These are phyloP conservation scores for Ophiostoma australiae DNA, from an alignment of 2,329 filamentous ascomycete species.

Conservation along the genomic window DNA sequence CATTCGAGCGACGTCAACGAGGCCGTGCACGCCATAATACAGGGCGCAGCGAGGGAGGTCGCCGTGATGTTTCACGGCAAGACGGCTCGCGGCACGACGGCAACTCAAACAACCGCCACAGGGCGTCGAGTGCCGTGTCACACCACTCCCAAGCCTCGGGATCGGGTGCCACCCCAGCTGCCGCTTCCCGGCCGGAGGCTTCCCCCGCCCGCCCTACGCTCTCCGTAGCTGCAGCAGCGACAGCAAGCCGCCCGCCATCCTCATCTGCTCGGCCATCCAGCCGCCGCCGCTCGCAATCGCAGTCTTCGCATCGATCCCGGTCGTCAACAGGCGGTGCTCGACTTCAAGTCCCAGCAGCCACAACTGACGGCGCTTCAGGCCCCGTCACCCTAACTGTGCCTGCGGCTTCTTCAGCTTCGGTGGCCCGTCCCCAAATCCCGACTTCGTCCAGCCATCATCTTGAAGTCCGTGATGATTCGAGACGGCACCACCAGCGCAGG, in stretches of 20 bases:
- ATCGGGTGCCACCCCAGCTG: conserved; percentile 2
- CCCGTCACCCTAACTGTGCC: neutral
- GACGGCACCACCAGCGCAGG: conserved; percentile 39
- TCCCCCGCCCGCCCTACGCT: conserved; percentile 5
- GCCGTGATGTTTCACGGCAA: conserved; percentile 38
- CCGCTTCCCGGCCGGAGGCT: conserved; percentile 9
- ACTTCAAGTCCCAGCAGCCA: conserved; percentile 4
- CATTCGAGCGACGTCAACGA: conserved; percentile 71
- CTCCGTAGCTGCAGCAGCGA: conserved; percentile 17
- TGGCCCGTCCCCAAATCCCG: conserved; percentile 45
- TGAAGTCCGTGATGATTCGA: conserved; percentile 47
- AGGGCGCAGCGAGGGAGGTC: conserved; percentile 32
- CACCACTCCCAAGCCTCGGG: conserved; percentile 17
- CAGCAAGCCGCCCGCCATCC: conserved; percentile 26
- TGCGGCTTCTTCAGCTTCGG: neutral
- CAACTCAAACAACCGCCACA: conserved; percentile 1
- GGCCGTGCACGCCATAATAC: conserved; percentile 44
- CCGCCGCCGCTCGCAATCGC: conserved; percentile 38
- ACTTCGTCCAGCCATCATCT: conserved; percentile 38
- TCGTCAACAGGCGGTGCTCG: conserved; percentile 34
- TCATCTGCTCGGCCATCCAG: conserved; percentile 31
- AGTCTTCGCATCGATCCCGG: conserved; percentile 36
- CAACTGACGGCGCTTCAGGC: neutral
- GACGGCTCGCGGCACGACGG: conserved; percentile 36
- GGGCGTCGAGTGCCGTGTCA: conserved; percentile 20